Evolutionary conservation across 257 asterid genomes (phyloP).

Genomic region (Lycium ferocissimum): DNA sequence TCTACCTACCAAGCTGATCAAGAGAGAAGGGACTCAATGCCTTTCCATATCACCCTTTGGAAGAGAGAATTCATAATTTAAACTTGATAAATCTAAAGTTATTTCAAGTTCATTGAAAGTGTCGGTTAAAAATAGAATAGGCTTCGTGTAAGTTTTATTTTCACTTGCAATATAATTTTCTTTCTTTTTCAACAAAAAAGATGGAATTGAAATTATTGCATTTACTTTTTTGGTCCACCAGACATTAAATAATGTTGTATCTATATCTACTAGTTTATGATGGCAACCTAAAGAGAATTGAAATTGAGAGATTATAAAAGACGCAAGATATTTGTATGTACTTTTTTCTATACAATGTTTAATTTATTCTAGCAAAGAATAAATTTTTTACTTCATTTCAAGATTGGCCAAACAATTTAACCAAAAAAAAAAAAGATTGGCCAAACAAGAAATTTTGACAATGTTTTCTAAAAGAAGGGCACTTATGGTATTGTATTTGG

Average conservation of each 20-base stretch:
- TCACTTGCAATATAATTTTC: neutral
- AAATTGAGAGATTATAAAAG: neutral
- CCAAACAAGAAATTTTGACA: neutral
- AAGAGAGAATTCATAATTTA: neutral
- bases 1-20: too few species aligned
- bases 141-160: neutral
- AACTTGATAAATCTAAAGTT: neutral
- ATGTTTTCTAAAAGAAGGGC: neutral
- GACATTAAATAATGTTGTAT: neutral
- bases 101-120: too few species aligned
- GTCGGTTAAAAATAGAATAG: neutral
- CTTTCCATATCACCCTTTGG: neutral
- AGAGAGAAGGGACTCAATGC: neutral
- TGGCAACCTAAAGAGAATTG: neutral
- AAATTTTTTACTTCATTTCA: neutral
- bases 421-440: too few species aligned
- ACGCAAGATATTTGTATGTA: conserved; percentile 1
- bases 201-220: conserved; percentile 8
- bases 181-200: neutral
- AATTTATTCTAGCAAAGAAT: neutral
- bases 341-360: neutral
- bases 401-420: too few species aligned
- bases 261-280: neutral
- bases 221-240: conserved; percentile 20
- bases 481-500: neutral